Evolutionary conservation across 1,139 yeast genomes (phyloP), one percentile per base, ranked within the genome.

Genomic region (Suhomyces panamericanus): DNA sequence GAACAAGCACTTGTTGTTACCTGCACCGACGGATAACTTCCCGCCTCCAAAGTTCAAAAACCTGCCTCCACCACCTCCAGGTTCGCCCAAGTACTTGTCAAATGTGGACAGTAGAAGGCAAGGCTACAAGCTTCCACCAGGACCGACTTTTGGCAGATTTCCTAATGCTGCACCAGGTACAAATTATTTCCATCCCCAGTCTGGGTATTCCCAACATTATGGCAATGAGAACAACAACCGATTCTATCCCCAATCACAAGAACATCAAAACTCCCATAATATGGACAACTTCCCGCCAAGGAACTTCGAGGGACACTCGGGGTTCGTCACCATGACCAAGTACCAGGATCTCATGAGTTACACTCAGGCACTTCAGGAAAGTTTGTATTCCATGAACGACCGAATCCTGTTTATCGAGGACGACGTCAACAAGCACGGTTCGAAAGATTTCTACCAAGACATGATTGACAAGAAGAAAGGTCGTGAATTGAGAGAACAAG

Each of bases 331-430:
- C 12, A 49, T 64, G 44, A 57, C 63, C 3, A 59, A 59, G 46
- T 70, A 70, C 49, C 69, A 68, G 43, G 71, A 69, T 40, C 58
- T 70, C 41, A 66, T 68, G 20, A 54, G 58, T 9, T 69, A 69
- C 48, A 67, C 75, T 3, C 66, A 64, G 31, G 53, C 63, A 1
- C 54, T 70, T 22, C 72, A 70, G 49, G 64, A 62, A 20, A 62
- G 55, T 41, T 49, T 70, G 45, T 49, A 49, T 31, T 53, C 48
- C 22, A 63, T 70, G 58, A 68, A 66, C 41, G 46, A 58, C n/a
- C 46, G 65, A 20, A 38, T 60, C 12, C 50, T 49, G 43, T 39
- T 43, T 12, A 46, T 61, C 20, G 64, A 58, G 42, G 56, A 53
- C n/a, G 51, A 51, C 24, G 42, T 41, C 8, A 44, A 37, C 16